Percentiles rank a stretch among this genome's conserved stretches.
phyloP scores from a whole-genome alignment of 2,329 filamentous ascomycete species.

The Fusarium citri region DNA sequence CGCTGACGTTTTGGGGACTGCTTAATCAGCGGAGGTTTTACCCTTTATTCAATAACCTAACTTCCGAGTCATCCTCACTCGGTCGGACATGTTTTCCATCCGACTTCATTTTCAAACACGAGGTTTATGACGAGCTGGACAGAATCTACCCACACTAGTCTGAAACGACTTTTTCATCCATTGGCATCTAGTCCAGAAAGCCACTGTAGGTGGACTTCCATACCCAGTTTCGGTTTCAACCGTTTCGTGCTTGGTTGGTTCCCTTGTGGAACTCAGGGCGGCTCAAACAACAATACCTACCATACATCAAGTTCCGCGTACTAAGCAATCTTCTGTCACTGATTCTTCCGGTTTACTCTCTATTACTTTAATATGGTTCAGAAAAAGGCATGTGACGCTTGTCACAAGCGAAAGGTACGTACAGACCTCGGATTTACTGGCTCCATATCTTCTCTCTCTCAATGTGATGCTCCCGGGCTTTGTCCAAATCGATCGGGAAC shows the following conservation, averaged over 20 bases:
- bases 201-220: neutral
- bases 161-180: neutral
- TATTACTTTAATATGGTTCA: conserved; percentile 13
- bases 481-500: neutral
- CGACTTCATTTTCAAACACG: conserved; percentile 3
- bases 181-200: neutral
- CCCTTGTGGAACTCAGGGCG: neutral
- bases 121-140: neutral
- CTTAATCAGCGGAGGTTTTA: conserved; percentile 33
- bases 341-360: neutral
- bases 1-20: neutral
- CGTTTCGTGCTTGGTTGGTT: neutral
- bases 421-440: neutral
- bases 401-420: conserved; percentile 43
- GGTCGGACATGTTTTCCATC: conserved; percentile 11
- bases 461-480: neutral
- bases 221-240: neutral
- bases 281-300: neutral
- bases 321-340: neutral
- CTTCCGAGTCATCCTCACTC: conserved; percentile 4
- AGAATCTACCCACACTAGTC: neutral
- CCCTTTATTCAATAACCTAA: neutral
- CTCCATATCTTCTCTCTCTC: neutral
- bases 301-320: neutral
- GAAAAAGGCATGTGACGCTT: conserved; percentile 41